Percentiles rank a stretch among this genome's conserved stretches.
Conservation (phyloP, 106 monocot species). For the Triglochin maritima region DNA sequence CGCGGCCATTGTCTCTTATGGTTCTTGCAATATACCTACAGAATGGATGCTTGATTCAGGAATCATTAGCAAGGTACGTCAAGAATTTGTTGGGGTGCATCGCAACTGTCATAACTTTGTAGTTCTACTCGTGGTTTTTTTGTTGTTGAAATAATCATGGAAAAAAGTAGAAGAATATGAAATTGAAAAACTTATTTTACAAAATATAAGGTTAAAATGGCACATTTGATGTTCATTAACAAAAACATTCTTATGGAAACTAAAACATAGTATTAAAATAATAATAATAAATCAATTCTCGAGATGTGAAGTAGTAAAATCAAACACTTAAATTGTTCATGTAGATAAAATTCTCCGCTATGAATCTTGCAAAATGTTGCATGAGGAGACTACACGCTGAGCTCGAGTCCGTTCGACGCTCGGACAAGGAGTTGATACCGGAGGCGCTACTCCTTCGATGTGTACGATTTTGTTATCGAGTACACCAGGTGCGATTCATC, state of each 20-base stretch:
- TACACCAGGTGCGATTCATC: slow-evolving; percentile 43
- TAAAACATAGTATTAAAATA: too few species aligned
- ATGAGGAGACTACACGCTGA: slow-evolving; percentile 56
- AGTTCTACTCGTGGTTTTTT: too few species aligned
- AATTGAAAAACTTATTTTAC: too few species aligned
- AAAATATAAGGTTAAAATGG: too few species aligned
- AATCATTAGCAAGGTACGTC: slow-evolving; percentile 51
- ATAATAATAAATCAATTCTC: background rate
- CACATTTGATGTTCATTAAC: too few species aligned
- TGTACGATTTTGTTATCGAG: slow-evolving; percentile 69
- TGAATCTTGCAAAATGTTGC: slow-evolving; percentile 55
- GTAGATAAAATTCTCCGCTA: slow-evolving; percentile 61
- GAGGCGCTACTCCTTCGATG: slow-evolving; percentile 54
- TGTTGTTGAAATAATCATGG: too few species aligned
- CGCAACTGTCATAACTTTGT: background rate
- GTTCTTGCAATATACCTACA: slow-evolving; percentile 51
- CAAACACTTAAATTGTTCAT: background rate
- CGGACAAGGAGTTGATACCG: slow-evolving; percentile 43
- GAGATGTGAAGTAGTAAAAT: background rate
- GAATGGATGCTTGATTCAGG: slow-evolving; percentile 92
- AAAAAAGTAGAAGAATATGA: too few species aligned
- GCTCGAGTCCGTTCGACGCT: slow-evolving; percentile 26
- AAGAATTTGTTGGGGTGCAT: background rate
- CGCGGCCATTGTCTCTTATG: slow-evolving; percentile 30
- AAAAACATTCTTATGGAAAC: background rate